A percentile compares a stretch with the other conserved stretches of the same genome.
Conservation (phyloP, 176 grass and related monocot genomes). For the bread wheat (Triticum aestivum) region IWGSC_CS_RefSeq_v2.1 NC_057807.1:464725000-464725499, state of each 20-base stretch:
- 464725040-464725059: too few species aligned
- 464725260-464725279: background rate
- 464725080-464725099: background rate
- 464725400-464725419: background rate
- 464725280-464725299: background rate
- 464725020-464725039: background rate
- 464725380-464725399: background rate
- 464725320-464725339: background rate
- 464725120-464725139: background rate
- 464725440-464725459: background rate
- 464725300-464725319: conserved; percentile 12
- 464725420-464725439: background rate
- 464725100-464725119: too few species aligned
- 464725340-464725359: background rate
- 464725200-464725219: background rate
- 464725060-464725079: background rate
- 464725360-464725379: background rate
- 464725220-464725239: background rate
- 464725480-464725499: background rate
- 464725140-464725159: background rate
- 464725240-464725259: background rate
- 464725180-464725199: background rate
- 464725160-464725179: background rate
- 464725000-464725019: background rate
- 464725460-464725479: background rate